These are phyloP conservation scores for Protoeuglena noctilucae DNA, from an alignment of 139 green algal species.

Conservation along the genomic window DNA sequence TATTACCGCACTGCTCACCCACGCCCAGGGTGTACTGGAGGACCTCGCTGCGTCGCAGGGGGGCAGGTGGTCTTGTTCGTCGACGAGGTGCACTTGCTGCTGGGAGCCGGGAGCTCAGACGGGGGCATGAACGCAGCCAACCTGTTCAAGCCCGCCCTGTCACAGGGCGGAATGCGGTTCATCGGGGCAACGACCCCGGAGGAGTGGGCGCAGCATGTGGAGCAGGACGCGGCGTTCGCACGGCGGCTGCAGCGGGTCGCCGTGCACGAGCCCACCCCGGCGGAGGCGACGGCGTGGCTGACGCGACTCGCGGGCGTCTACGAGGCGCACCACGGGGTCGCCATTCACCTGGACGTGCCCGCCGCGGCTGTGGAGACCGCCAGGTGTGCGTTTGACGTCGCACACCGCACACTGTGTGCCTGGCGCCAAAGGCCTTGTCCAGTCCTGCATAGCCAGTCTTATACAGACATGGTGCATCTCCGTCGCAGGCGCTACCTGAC, in stretches of 20 bases:
- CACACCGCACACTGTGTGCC: no score
- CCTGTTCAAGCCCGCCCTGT: conserved; percentile 26
- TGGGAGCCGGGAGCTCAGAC: conserved; percentile 21
- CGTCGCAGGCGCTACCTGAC: background rate
- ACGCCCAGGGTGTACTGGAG: conserved; percentile 2
- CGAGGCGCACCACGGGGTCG: background rate
- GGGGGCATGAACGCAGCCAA: conserved; percentile 24
- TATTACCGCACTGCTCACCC: background rate
- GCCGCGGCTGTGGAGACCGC: background rate
- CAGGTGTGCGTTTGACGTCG: no score
- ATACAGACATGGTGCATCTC: no score
- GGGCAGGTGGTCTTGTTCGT: conserved; percentile 29
- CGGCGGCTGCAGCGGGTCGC: conserved; percentile 15
- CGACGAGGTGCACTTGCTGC: conserved; percentile 29
- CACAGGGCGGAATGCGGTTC: conserved; percentile 18
- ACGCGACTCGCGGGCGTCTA: background rate
- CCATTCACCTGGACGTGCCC: background rate
- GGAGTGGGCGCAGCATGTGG: conserved; percentile 15
- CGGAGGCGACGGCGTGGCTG: background rate
- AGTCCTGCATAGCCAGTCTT: no score
- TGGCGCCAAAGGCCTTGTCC: no score
- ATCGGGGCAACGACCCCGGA: conserved; percentile 16
- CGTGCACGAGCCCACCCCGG: conserved; percentile 2
- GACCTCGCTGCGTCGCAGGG: no score
- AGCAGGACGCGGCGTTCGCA: conserved; percentile 19